Base-by-base conservation (phyloP, 1,284 basidiomycete species). In the Ceratobasidium sp. region DNA sequence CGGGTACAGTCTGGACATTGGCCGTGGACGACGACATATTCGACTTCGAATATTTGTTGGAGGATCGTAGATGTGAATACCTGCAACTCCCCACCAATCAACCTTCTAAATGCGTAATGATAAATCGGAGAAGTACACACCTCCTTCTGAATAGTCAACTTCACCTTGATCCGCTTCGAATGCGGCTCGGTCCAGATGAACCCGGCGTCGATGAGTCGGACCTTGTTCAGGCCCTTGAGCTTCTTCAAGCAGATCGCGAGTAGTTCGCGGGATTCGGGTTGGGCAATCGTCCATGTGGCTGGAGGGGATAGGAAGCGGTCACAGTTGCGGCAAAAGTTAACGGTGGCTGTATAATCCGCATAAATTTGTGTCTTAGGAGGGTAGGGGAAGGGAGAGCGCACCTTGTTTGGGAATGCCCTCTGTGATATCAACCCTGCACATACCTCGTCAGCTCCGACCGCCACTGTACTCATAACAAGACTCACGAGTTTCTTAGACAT, bases 101-200 rank as follows among this genome's bases (percentile, higher is more conserved):
- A 40, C 28, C 55, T 28, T 18, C 40, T 15, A 15, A 39, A 5
- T 60, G 13, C 33, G 55, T 15, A 7, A 80, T 46, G 75, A 20
- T 42, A 18, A 64, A 44, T 18, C 2, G 15, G 44, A 28, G 26
- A 60, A 28, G 7, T 26, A 75, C 83, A 70, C 77, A 95, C 95
- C 89, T 99, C 98, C 87, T 99, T 99, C 87, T 99, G 98, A 76
- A 99, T 97, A 0, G 97, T 99, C 83, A 99, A 87, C 80, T 98
- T 98, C 80, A 99, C 92, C 72, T 96, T 91, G 80, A 99, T 86
- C 70, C 98, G 91, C 85, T 97, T 97, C 71, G 95, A 97, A 87
- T 99, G 97, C 1, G 97, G 97, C 84, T 99, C 98, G 10, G 97
- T 99, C 97, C 98, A 99, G 84, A 99, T 96, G 85, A 99, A 99